Conservation (phyloP, 305 asterid genomes). For the Andrographis paniculata region DNA sequence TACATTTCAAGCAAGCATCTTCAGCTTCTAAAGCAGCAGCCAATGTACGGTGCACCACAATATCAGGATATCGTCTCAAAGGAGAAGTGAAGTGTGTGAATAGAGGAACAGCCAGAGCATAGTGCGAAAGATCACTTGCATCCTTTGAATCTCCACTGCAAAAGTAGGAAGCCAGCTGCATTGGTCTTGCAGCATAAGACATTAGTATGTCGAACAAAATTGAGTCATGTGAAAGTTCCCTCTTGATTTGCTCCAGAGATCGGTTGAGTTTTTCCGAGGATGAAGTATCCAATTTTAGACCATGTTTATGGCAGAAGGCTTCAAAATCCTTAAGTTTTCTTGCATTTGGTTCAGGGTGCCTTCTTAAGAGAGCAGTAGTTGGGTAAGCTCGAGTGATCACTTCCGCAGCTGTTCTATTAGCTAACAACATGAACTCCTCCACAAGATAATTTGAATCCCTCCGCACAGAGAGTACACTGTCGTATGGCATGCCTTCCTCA, state of each 20-base stretch:
- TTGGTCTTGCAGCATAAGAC: conserved; percentile 79
- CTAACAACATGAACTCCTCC: conserved; percentile 90
- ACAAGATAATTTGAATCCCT: conserved; percentile 61
- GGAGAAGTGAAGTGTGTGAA: conserved; percentile 97
- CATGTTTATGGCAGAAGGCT: conserved; percentile 68
- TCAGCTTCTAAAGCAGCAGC: conserved; percentile 84
- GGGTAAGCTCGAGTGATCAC: conserved; percentile 85
- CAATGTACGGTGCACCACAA: conserved; percentile 78
- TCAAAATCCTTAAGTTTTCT: conserved; percentile 65
- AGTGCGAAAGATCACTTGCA: conserved; percentile 46
- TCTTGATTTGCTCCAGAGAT: conserved; percentile 52
- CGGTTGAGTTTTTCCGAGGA: conserved; percentile 50
- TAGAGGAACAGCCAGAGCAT: conserved; percentile 72
- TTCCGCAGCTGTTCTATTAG: conserved; percentile 86
- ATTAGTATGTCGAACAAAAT: conserved; percentile 56
- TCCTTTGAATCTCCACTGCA: conserved; percentile 66
- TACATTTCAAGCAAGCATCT: conserved; percentile 41
- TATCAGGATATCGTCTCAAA: conserved; percentile 83
- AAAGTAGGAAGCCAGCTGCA: conserved; percentile 80
- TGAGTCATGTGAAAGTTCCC: conserved; percentile 49
- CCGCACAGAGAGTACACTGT: conserved; percentile 33
- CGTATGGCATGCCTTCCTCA: conserved; percentile 78
- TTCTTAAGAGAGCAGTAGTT: conserved; percentile 60
- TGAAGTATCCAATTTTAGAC: conserved; percentile 50
- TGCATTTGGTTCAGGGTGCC: conserved; percentile 78